phyloP scores from a whole-genome alignment of 148 eudicot species.

The Rhododendron williamsianum region DNA sequence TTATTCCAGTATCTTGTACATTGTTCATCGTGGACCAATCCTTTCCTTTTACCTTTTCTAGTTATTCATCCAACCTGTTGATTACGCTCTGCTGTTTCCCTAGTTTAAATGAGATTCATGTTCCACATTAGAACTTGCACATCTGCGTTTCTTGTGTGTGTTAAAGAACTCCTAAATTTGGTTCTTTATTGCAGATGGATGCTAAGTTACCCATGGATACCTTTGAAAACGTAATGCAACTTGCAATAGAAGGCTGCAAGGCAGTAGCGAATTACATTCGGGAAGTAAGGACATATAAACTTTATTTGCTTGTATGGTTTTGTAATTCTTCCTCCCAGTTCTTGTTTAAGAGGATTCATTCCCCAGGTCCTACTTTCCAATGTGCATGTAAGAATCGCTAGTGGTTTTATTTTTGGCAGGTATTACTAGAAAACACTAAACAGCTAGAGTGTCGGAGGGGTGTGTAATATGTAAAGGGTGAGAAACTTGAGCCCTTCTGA shows the following conservation, averaged over 20 bases:
- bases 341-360: background rate
- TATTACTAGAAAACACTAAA: constrained; percentile 64
- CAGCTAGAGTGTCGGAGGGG: constrained; percentile 61
- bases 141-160: constrained; percentile 1
- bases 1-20: background rate
- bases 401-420: constrained; percentile 29
- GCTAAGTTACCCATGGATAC: constrained; percentile 71
- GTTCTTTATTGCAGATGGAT: constrained; percentile 64
- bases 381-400: background rate
- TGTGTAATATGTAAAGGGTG: constrained; percentile 21
- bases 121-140: background rate
- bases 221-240: constrained; percentile 86
- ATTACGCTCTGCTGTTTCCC: background rate
- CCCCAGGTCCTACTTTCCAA: background rate
- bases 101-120: background rate
- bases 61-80: background rate
- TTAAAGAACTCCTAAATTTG: background rate
- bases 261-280: constrained; percentile 81
- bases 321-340: background rate
- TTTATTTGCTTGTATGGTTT: background rate
- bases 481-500: background rate
- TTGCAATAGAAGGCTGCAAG: constrained; percentile 93
- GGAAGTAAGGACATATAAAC: constrained; percentile 52
- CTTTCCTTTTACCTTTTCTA: background rate
- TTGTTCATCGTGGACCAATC: background rate